Base-by-base conservation (phyloP, 352 stramenopile genomes). In the Phytophthora boehmeriae region DNA sequence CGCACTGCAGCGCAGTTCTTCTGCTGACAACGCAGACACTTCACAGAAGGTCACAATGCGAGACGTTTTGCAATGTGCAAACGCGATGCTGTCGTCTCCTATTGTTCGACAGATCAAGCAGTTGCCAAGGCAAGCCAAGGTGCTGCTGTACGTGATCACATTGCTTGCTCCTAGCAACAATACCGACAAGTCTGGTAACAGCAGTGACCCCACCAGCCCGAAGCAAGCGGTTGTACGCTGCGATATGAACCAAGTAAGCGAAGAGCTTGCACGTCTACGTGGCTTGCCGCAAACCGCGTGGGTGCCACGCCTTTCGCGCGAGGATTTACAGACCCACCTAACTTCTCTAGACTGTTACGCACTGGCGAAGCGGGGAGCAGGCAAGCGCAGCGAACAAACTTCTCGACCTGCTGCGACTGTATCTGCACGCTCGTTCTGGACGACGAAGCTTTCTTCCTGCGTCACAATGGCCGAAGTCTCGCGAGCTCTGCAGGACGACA, bases 301-400 rank as follows among this genome's bases (percentile, higher is more conserved):
- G 83, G 62, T 92, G 8, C 78, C 80, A 6, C 59, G 62, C 9
- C 85, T 92, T 36, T 77, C 75, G 2, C 75, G 73, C 13, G 76
- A 90, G 19, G 80, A 92, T 34, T 54, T 89, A 17, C 80, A 87
- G 54, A 75, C 71, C 35, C 80, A 89, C 58, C 41, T 92, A 5
- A 78, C 75, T 27, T 76, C 80, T 11, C 78, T 92, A 39, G 80
- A 89, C 56, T 92, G 83, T 63, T 92, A 90, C 49, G 83, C 80
- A 20, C 68, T 92, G 16, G 55, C 89, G 16, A 86, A 79, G 55
- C 75, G 72, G 10, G 60, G 60, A 42, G 38, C 20, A 23, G 58
- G 5, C 39, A 69, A 57, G 23, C 45, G 38, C 8, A 49, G 53
- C 23, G 59, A 68, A 5, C 63, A 68, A 28, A 38, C 45, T 5